Base-by-base conservation (phyloP, 2,329 filamentous ascomycete genomes). In the Penicillium sp. region DNA sequence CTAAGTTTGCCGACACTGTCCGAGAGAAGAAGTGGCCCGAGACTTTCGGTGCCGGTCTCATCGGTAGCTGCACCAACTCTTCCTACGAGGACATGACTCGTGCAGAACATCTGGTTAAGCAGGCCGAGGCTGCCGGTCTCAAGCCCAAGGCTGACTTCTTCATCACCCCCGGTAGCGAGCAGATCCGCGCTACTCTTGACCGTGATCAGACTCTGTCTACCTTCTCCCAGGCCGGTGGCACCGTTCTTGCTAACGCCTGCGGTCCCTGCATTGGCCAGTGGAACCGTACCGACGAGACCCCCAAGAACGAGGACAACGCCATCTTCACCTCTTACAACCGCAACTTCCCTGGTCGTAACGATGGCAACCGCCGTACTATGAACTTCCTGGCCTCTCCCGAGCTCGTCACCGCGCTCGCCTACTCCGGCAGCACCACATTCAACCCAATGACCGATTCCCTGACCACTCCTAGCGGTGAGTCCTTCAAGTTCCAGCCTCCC, bases 321-420 rank as follows among this genome's bases (percentile, higher is more conserved):
- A 97, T 99, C 67, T 85, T 99, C 68, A 93, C 92, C 9, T 97
- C 92, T 1, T 99, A 97, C 81, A 99, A 99, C 83, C 90, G 94
- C 57, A 99, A 99, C 79, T 99, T 99, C 81, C 90, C 90, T 47
- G 93, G 91, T 57, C 90, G 94, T 62, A 99, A 99, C 73, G 94
- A 99, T 70, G 94, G 94, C 59, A 99, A 99, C 79, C 87, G 90
- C 19, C 87, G 89, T 37, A 99, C 94, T 8, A 97, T 97, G 92
- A 99, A 97, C 82, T 99, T 99, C 79, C 84, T 99, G 48, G 93
- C 94, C 9, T 97, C 92, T 0, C 94, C 94, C 6, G 94, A 99
- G 76, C 86, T 99, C 54, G 94, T 99, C 59, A 97, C 94, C 4
- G 94, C 94, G 47, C 93, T 99, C 87, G 85, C 91, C 11, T 99